phyloP scores from a whole-genome alignment of 179 eudicot species.

The Corrigiola litoralis region DNA sequence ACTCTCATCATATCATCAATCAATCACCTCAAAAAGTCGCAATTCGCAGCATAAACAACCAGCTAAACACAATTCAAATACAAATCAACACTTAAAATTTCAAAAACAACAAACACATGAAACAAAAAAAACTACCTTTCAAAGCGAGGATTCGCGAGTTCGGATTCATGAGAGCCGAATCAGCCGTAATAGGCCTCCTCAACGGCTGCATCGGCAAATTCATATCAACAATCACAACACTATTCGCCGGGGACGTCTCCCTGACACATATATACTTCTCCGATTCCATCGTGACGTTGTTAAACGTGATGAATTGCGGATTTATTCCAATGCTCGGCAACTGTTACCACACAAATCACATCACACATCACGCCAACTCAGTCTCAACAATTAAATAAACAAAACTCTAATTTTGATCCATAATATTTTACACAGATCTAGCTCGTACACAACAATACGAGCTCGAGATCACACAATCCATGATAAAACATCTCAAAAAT shows the following conservation, averaged over 20 bases:
- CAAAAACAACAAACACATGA: neutral
- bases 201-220: slow-evolving; percentile 93
- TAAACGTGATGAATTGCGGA: slow-evolving; percentile 87
- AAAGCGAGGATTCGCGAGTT: slow-evolving; percentile 74
- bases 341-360: slow-evolving; percentile 36
- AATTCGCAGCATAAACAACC: no score
- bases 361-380: neutral
- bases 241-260: slow-evolving; percentile 91
- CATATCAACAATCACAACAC: slow-evolving; percentile 93
- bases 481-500: neutral
- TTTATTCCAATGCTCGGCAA: slow-evolving; percentile 85
- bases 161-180: slow-evolving; percentile 95
- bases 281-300: slow-evolving; percentile 97
- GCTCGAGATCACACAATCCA: slow-evolving; percentile 6
- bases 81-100: neutral
- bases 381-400: neutral
- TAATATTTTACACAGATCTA: slow-evolving; percentile 18
- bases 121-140: slow-evolving; percentile 47
- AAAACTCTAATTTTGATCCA: neutral
- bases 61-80: neutral
- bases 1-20: no score
- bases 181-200: slow-evolving; percentile 92
- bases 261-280: slow-evolving; percentile 93
- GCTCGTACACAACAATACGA: neutral
- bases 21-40: no score